A percentile compares a stretch with the other conserved stretches of the same genome.
Conservation (phyloP, 768 basidiomycete species). For the Psilocybe cyanescens region DNA sequence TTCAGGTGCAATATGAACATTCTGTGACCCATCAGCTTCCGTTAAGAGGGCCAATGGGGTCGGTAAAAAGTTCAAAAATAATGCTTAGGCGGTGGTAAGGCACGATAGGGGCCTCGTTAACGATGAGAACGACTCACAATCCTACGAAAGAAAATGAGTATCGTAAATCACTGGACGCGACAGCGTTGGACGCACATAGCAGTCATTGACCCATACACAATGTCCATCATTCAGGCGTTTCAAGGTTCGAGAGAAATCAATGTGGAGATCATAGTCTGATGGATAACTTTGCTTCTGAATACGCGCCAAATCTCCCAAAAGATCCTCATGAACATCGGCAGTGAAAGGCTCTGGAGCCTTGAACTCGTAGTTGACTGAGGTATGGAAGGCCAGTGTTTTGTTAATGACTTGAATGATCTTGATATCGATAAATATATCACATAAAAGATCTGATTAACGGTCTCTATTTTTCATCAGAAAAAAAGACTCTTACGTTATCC, state of each 20-base stretch:
- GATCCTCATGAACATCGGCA: conserved; percentile 58
- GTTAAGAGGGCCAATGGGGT: conserved; percentile 53
- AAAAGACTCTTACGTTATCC: conserved; percentile 46
- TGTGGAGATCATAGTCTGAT: conserved; percentile 59
- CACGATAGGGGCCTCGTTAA: background rate
- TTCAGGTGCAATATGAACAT: conserved; percentile 57
- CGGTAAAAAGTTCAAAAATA: conserved; percentile 52
- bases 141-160: conserved; percentile 25
- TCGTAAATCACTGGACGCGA: background rate
- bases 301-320: conserved; percentile 52
- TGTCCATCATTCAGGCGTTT: conserved; percentile 65
- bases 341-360: conserved; percentile 56
- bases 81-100: conserved; percentile 28
- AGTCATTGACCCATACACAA: conserved; percentile 55
- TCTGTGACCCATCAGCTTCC: conserved; percentile 45
- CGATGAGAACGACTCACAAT: conserved; percentile 34
- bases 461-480: background rate
- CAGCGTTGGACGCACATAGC: conserved; percentile 38
- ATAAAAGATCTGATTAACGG: background rate
- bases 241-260: conserved; percentile 57
- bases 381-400: conserved; percentile 65
- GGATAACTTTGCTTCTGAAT: conserved; percentile 47
- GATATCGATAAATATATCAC: background rate
- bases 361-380: conserved; percentile 63
- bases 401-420: conserved; percentile 64